Evolutionary conservation across 352 stramenopile genomes (phyloP), one percentile per base, ranked within the genome.

Genomic region (Pythium insidiosum): DNA sequence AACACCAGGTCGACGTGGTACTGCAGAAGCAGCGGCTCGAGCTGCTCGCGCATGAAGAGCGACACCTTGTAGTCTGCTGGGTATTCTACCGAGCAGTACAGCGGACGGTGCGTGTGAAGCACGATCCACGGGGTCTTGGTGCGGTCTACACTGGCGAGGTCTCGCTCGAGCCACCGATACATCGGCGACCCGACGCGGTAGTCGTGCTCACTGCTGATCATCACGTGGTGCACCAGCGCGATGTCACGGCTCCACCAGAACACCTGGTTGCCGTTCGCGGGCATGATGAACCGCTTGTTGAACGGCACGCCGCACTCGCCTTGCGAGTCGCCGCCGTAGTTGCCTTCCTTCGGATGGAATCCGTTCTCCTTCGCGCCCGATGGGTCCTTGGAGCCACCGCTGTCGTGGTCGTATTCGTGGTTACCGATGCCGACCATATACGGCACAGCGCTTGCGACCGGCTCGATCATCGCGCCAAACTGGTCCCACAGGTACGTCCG

Each of bases 251-350:
- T 63, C 23, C 47, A 66, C 47, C 53, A 66, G 22, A 65, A 65
- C 10, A 61, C 55, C 16, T 46, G n/a, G 43, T 61, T 62, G 36
- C 50, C 44, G 19, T 61, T 59, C 30, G 43, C 37, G 13, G 61
- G 65, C 63, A 81, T 80, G 40, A 48, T 45, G 69, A 85, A 88
- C n/a, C 68, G 63, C 30, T 69, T 74, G 10, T 43, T 37, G 6
- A 61, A 61, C 2, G 78, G 67, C 30, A 90, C 63, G 16, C 70
- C 73, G 56, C 80, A 92, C 58, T 92, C 80, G 22, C 80, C 80
- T 12, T 57, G 53, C 44, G 51, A 60, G 39, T 60, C 51, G 12
- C 22, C 5, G 13, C 34, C 26, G 40, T 50, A 60, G 37, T 60
- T 60, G 9, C 51, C 51, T 18, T 37, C 13, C 10, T 22, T n/a